Evolutionary conservation across 2,329 filamentous ascomycete genomes (phyloP).

Genomic region (Arthrobotrys sphaeroides): DNA sequence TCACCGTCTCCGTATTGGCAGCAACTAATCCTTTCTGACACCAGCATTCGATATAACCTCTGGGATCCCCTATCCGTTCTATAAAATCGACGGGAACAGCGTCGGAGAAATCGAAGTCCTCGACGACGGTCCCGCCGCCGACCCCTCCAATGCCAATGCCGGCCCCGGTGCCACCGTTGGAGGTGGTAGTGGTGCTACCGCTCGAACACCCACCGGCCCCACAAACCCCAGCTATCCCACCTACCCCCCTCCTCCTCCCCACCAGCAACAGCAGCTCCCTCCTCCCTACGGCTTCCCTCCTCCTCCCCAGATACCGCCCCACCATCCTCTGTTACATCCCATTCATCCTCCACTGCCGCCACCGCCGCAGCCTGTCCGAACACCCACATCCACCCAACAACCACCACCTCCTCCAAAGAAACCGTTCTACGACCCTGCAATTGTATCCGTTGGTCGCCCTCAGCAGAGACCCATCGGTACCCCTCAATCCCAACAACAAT

Average conservation of each 20-base stretch:
- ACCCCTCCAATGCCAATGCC: too few relatives aligned
- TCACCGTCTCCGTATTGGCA: not conserved
- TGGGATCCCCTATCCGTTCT: constrained; percentile 66
- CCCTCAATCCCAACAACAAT: constrained; percentile 22
- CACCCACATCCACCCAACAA: constrained; percentile 39
- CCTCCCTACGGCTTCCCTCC: constrained; percentile 28
- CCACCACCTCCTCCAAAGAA: constrained; percentile 38
- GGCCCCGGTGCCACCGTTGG: too few relatives aligned
- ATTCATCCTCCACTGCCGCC: constrained; percentile 14
- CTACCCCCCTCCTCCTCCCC: constrained; percentile 48
- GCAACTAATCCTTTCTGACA: constrained; percentile 57
- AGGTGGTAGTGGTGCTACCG: too few relatives aligned
- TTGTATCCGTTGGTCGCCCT: constrained; percentile 56
- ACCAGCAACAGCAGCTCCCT: constrained; percentile 6
- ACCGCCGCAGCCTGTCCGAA: constrained; percentile 1
- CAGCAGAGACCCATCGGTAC: constrained; percentile 41
- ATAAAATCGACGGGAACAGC: constrained; percentile 68
- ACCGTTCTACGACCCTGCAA: constrained; percentile 57
- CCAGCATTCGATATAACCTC: constrained; percentile 67
- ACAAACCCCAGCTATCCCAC: constrained; percentile 14
- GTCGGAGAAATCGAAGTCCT: constrained; percentile 70
- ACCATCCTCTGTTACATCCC: too few relatives aligned
- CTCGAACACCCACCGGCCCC: constrained; percentile 18
- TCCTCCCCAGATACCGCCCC: too few relatives aligned
- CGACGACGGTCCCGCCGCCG: constrained; percentile 54